Percentiles rank a stretch among this genome's conserved stretches.
phyloP scores from a whole-genome alignment of 78 protist species.

The Pigoraptor vietnamica region DNA sequence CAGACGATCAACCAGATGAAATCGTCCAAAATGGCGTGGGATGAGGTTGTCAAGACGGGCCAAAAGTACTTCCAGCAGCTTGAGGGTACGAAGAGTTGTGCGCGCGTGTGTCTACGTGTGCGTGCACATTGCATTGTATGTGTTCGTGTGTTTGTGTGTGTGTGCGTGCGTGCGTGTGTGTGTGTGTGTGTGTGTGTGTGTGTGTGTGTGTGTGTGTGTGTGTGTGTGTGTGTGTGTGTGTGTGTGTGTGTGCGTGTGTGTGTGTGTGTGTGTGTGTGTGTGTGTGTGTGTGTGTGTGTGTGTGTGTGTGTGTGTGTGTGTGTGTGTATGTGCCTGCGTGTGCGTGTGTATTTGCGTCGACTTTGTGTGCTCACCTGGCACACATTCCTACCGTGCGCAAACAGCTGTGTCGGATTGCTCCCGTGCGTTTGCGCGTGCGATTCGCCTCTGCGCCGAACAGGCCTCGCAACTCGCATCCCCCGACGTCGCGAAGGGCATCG shows the following conservation, averaged over 20 bases:
- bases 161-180: too few species aligned
- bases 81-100: background rate
- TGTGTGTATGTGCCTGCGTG: background rate
- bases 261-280: background rate
- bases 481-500: background rate
- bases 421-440: background rate
- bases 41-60: background rate
- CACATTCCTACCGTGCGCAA: background rate
- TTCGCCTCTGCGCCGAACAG: background rate
- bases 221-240: background rate
- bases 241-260: background rate
- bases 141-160: too few species aligned
- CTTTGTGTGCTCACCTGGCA: background rate
- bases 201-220: background rate
- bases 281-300: background rate
- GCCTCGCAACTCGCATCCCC: background rate
- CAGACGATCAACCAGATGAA: background rate
- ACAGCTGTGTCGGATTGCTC: background rate
- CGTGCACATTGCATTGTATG: too few species aligned
- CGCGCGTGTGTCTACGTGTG: too few species aligned
- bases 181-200: background rate
- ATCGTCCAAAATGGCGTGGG: background rate
- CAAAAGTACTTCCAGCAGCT: background rate
- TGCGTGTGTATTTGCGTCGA: background rate
- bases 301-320: background rate